Percentiles rank a stretch among this genome's conserved stretches.
These are phyloP conservation scores for Xylaria cubensis DNA, from an alignment of 495 filamentous ascomycete genomes.

Conservation along the genomic window DNA sequence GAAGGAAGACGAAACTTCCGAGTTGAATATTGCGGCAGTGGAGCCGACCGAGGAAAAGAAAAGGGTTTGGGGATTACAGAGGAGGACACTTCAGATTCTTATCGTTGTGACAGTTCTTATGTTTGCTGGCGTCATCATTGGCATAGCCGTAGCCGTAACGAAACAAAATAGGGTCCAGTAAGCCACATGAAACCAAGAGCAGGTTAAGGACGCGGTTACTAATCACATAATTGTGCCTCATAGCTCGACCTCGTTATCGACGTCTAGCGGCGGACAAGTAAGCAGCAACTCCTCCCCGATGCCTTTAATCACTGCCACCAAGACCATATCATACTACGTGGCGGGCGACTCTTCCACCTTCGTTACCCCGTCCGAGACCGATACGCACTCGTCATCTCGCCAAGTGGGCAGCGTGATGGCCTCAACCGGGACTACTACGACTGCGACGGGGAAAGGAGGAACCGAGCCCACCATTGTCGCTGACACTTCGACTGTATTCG, in stretches of 20 bases:
- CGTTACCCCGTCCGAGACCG: not conserved
- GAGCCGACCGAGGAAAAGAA: not conserved
- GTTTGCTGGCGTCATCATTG: constrained; percentile 28
- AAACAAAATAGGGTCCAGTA: constrained; percentile 25
- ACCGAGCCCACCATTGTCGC: not conserved
- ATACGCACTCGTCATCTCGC: not conserved
- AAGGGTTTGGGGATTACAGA: not conserved
- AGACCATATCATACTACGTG: constrained; percentile 20
- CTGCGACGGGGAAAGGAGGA: constrained; percentile 1
- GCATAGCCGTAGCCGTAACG: constrained; percentile 33
- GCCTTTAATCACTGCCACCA: constrained; percentile 9
- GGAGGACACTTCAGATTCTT: constrained; percentile 12
- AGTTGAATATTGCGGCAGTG: not conserved
- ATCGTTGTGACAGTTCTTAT: constrained; percentile 14
- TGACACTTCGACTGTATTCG: constrained; percentile 2
- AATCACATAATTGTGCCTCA: not conserved
- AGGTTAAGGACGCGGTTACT: not conserved
- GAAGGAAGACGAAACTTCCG: not conserved
- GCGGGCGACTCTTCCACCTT: constrained; percentile 6
- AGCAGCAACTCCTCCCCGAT: constrained; percentile 22
- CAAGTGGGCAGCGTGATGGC: constrained; percentile 4
- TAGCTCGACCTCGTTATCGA: constrained; percentile 13
- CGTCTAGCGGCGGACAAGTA: constrained; percentile 16
- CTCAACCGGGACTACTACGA: constrained; percentile 1
- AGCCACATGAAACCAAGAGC: not conserved